These are phyloP conservation scores for Metschnikowia continentalis DNA, from an alignment of 805 yeast species.

Conservation along the genomic window DNA sequence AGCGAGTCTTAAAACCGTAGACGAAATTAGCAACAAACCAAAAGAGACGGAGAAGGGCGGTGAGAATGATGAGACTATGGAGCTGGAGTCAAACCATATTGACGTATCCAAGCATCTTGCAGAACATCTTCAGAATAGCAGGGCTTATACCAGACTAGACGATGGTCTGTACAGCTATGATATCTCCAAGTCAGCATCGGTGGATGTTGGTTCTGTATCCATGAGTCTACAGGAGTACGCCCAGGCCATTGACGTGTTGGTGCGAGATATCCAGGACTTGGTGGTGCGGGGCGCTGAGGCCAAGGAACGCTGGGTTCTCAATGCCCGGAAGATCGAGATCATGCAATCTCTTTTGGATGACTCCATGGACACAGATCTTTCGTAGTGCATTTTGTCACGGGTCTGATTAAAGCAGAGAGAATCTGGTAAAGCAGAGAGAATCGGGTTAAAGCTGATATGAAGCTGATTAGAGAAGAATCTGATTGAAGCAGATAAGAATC, in stretches of 20 bases:
- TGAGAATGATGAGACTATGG: not conserved
- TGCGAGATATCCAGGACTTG: conserved; percentile 25
- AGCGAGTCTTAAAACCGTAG: conserved; percentile 14
- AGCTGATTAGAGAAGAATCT: too few relatives aligned
- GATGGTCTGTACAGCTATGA: conserved; percentile 24
- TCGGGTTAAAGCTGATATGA: too few relatives aligned
- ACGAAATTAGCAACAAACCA: conserved; percentile 10
- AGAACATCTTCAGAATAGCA: conserved; percentile 20
- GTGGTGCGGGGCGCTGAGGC: conserved; percentile 29
- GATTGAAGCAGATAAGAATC: too few relatives aligned
- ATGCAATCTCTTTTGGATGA: conserved; percentile 22
- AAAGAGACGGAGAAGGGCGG: too few relatives aligned
- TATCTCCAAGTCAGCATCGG: conserved; percentile 19
- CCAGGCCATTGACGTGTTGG: conserved; percentile 21
- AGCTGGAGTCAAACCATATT: conserved; percentile 5
- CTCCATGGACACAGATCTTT: conserved; percentile 8
- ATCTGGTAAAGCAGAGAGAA: too few relatives aligned
- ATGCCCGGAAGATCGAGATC: conserved; percentile 30
- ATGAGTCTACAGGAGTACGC: conserved; percentile 31
- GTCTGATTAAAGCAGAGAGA: too few relatives aligned
- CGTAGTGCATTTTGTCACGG: too few relatives aligned
- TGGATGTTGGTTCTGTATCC: conserved; percentile 16
- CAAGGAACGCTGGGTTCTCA: conserved; percentile 32
- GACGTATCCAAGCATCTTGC: conserved; percentile 17
- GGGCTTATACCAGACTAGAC: conserved; percentile 19